phyloP scores from a whole-genome alignment of 306 rosid genomes.

The Dalbergia cultrata region DNA sequence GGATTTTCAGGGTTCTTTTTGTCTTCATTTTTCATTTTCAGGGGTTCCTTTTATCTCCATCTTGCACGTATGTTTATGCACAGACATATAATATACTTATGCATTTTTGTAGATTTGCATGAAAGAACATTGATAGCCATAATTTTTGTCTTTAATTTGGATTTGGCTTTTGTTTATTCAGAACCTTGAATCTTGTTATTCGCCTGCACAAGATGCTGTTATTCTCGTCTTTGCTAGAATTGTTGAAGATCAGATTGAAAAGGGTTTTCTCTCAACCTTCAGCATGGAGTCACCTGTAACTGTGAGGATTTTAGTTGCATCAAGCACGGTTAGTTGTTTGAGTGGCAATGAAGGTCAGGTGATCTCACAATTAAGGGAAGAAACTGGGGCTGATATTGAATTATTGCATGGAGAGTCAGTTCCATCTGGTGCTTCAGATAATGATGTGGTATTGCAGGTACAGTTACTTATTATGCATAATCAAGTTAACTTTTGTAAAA shows the following conservation, averaged over 20 bases:
- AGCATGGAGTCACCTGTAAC: conserved; percentile 55
- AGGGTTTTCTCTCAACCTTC: conserved; percentile 50
- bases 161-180: conserved; percentile 43
- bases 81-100: background rate
- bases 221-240: conserved; percentile 65
- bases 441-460: conserved; percentile 65
- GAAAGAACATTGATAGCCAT: conserved; percentile 19
- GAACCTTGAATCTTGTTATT: conserved; percentile 57
- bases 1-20: conserved; percentile 8
- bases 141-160: conserved; percentile 43
- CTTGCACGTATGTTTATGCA: conserved; percentile 5
- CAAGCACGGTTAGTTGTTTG: conserved; percentile 49
- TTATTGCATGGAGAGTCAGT: conserved; percentile 52
- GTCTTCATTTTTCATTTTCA: no score
- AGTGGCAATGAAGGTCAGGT: conserved; percentile 55
- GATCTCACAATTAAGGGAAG: conserved; percentile 61
- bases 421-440: conserved; percentile 48
- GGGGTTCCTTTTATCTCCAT: background rate
- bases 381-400: conserved; percentile 60
- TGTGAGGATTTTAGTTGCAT: conserved; percentile 61
- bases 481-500: background rate
- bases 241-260: conserved; percentile 61
- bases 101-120: conserved; percentile 27
- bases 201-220: conserved; percentile 79
- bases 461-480: conserved; percentile 35